Conservation (phyloP, 139 green algal genomes). For the Pleodorina starrii region DNA sequence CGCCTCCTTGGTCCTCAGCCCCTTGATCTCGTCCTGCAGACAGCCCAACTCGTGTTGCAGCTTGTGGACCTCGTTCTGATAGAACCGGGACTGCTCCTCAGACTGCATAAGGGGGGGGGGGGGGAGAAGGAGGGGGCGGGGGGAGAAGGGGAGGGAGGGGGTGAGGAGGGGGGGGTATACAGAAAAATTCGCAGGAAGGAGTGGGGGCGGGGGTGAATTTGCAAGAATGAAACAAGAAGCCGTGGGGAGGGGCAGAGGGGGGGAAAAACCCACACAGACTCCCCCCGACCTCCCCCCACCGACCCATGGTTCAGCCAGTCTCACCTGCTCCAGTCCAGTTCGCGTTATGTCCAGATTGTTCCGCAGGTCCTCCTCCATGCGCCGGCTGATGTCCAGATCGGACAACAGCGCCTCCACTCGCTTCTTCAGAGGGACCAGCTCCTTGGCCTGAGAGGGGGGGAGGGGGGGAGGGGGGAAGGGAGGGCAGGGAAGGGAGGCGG, state of each 20-base stretch:
- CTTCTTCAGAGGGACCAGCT: conserved; percentile 42
- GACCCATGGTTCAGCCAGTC: not conserved
- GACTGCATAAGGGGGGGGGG: not conserved
- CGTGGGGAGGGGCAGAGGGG: too few species aligned
- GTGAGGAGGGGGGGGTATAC: not conserved
- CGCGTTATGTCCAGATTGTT: not conserved
- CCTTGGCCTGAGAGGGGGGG: conserved; percentile 2
- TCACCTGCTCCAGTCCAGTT: conserved; percentile 5
- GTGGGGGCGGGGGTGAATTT: too few species aligned
- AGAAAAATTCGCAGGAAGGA: not conserved
- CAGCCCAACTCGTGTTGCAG: not conserved
- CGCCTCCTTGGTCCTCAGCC: not conserved
- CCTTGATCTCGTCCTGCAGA: conserved; percentile 21
- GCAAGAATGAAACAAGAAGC: too few species aligned
- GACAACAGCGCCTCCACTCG: conserved; percentile 22
- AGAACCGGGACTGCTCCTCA: conserved; percentile 20
- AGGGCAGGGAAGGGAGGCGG: not conserved
- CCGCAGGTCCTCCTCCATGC: conserved; percentile 3
- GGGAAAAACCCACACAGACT: too few species aligned
- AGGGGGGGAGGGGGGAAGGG: not conserved
- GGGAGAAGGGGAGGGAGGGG: not conserved
- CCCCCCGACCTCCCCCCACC: not conserved
- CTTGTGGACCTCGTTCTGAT: conserved; percentile 42
- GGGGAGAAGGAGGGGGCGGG: not conserved
- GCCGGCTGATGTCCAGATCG: not conserved